A percentile compares a stretch with the other conserved stretches of the same genome.
These are phyloP conservation scores for Gloeophyllum trabeum DNA, from an alignment of 768 basidiomycete genomes.

Conservation along the genomic window DNA sequence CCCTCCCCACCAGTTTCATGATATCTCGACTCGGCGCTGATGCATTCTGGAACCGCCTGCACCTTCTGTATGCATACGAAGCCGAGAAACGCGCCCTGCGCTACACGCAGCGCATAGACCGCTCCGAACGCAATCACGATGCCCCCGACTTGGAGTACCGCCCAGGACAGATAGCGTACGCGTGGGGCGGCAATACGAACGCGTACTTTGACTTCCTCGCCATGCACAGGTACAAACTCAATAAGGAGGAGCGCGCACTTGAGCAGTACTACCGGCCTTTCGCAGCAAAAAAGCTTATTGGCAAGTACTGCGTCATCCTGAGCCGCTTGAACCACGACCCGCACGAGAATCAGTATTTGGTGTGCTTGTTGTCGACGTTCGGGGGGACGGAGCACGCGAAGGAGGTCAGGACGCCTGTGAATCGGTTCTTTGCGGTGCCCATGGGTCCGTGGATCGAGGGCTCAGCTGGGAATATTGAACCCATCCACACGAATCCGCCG, in stretches of 20 bases:
- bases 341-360: conserved; percentile 17
- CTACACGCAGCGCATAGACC: not conserved
- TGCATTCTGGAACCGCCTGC: conserved; percentile 6
- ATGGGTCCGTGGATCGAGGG: conserved; percentile 18
- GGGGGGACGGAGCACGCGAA: conserved; percentile 14
- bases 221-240: conserved; percentile 2
- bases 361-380: conserved; percentile 26
- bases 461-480: conserved; percentile 15
- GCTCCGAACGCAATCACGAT: too few species aligned
- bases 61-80: conserved; percentile 6
- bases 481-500: conserved; percentile 18
- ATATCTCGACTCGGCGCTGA: conserved; percentile 6
- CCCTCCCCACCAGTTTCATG: too few species aligned
- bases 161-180: conserved; percentile 7
- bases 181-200: conserved; percentile 3
- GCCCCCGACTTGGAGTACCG: conserved; percentile 1
- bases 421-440: conserved; percentile 23
- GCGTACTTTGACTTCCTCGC: conserved; percentile 6
- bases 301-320: conserved; percentile 22
- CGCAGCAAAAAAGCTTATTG: too few species aligned
- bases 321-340: too few species aligned
- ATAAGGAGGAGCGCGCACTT: conserved; percentile 1
- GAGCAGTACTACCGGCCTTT: not conserved
- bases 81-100: conserved; percentile 5
- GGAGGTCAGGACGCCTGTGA: conserved; percentile 14